These are phyloP conservation scores for Erythrophleum fordii DNA, from an alignment of 306 rosid genomes.

Conservation along the genomic window DNA sequence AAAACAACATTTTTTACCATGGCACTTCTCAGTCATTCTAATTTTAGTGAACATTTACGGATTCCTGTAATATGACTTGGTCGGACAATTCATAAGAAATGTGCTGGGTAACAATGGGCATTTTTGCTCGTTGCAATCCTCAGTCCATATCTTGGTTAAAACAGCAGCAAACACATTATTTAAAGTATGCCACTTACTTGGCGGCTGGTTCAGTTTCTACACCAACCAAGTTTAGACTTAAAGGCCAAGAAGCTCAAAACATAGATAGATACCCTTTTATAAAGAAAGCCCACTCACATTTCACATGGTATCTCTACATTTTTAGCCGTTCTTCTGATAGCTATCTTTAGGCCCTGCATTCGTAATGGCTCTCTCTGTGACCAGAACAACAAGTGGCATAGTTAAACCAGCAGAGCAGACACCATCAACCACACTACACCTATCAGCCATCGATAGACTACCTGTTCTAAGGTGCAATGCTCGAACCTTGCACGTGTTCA, in stretches of 20 bases:
- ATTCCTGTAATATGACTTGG: neutral
- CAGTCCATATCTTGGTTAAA: too few relatives aligned
- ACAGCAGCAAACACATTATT: neutral
- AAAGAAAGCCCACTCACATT: conserved; percentile 19
- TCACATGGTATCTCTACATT: neutral
- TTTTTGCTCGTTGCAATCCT: too few relatives aligned
- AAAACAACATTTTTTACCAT: neutral
- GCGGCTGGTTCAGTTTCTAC: conserved; percentile 28
- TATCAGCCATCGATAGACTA: conserved; percentile 62
- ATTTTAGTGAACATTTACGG: neutral
- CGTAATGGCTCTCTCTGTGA: conserved; percentile 53
- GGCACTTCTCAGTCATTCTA: neutral
- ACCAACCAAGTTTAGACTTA: conserved; percentile 54
- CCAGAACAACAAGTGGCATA: conserved; percentile 44
- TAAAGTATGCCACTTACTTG: conserved; percentile 14
- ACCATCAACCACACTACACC: conserved; percentile 50
- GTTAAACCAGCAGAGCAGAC: conserved; percentile 60
- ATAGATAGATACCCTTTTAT: conserved; percentile 13
- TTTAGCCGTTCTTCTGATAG: neutral
- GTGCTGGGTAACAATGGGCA: too few relatives aligned
- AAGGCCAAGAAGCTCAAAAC: conserved; percentile 46
- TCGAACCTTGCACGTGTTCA: conserved; percentile 75
- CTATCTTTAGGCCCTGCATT: neutral
- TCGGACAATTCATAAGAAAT: neutral
- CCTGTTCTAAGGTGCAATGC: conserved; percentile 66